Percentiles rank a stretch among this genome's conserved stretches.
Evolutionary conservation across 768 basidiomycete species (phyloP).

Genomic region (Calocybe indica): DNA sequence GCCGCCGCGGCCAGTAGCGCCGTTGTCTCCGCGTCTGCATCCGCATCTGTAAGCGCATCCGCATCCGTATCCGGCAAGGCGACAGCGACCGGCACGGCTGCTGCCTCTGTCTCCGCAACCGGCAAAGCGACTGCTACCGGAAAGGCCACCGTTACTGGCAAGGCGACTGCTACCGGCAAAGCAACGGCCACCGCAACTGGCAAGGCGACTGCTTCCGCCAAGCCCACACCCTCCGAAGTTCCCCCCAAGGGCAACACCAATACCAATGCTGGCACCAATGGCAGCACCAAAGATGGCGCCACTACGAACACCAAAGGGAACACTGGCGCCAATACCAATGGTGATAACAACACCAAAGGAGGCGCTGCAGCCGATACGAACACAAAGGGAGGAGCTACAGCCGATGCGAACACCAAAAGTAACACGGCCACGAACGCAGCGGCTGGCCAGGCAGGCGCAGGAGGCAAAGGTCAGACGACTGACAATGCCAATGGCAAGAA

Average conservation of each 20-base stretch:
- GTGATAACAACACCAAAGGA: background rate
- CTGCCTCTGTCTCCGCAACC: slow-evolving; percentile 6
- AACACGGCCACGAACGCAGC: background rate
- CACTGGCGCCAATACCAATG: background rate
- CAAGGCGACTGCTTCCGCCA: slow-evolving; percentile 4
- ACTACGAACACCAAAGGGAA: background rate
- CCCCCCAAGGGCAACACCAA: background rate
- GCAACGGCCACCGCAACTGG: slow-evolving; percentile 6
- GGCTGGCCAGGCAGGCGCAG: no score
- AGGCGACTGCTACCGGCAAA: slow-evolving; percentile 5
- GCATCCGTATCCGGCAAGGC: slow-evolving; percentile 9
- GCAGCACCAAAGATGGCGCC: background rate
- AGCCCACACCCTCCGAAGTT: background rate
- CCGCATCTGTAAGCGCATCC: slow-evolving; percentile 3
- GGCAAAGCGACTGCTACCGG: slow-evolving; percentile 7
- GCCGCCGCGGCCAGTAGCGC: slow-evolving; percentile 6
- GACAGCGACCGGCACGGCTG: slow-evolving; percentile 10
- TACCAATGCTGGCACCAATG: background rate
- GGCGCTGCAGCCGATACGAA: background rate
- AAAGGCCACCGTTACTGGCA: slow-evolving; percentile 10
- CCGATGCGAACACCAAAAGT: background rate
- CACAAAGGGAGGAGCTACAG: background rate
- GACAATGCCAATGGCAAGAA: no score
- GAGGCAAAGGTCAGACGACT: no score
- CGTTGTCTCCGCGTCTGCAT: slow-evolving; percentile 6